phyloP scores from a whole-genome alignment of 257 asterid genomes.

The Ocimum tenuiflorum region DNA sequence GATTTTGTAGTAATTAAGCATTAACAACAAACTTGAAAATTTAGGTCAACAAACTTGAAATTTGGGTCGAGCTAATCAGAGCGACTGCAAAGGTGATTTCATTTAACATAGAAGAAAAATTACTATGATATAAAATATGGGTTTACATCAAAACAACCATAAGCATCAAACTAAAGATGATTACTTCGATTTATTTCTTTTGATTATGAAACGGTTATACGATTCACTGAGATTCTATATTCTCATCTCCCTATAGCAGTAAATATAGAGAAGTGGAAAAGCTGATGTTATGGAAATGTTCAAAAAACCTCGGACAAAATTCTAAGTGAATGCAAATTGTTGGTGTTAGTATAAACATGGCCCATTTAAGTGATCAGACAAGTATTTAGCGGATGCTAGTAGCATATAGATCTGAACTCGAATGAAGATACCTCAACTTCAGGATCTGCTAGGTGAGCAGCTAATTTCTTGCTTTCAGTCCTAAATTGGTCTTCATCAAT shows the following conservation, averaged over 20 bases:
- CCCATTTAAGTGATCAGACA: conserved; percentile 12
- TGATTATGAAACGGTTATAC: background rate
- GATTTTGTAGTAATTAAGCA: background rate
- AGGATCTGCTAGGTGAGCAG: conserved; percentile 96
- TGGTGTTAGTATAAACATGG: background rate
- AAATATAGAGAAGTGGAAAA: background rate
- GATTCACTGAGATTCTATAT: background rate
- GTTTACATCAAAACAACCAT: background rate
- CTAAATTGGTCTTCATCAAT: conserved; percentile 87
- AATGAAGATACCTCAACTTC: conserved; percentile 75
- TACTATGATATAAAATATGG: background rate
- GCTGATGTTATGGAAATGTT: background rate
- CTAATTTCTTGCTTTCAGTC: conserved; percentile 79
- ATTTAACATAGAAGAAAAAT: background rate
- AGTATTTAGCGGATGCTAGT: background rate
- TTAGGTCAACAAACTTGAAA: too few species aligned
- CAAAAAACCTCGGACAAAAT: conserved; percentile 1
- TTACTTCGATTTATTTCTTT: background rate
- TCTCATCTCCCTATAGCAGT: background rate
- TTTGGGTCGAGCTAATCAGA: too few species aligned
- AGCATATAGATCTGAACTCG: conserved; percentile 12
- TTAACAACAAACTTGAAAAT: too few species aligned
- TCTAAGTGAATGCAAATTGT: background rate
- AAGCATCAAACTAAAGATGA: background rate
- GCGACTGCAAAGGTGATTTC: background rate